A percentile compares a stretch with the other conserved stretches of the same genome.
phyloP scores from a whole-genome alignment of 164 flowering plant genomes.

The Vitis rotundifolia region DNA sequence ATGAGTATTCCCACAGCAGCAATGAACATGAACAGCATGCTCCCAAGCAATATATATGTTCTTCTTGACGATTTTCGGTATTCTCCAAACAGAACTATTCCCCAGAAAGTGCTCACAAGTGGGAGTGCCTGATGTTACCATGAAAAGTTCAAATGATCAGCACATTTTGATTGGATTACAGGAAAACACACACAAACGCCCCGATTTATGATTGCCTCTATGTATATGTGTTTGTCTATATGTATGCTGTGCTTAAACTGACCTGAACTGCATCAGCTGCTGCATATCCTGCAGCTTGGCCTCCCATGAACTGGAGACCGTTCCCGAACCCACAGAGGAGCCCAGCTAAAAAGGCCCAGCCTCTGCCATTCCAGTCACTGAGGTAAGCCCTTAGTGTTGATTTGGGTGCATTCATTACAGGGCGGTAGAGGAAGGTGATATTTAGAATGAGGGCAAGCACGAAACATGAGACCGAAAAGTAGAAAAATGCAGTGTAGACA shows the following conservation, averaged over 20 bases:
- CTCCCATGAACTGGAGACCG: constrained; percentile 84
- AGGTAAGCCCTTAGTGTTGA: constrained; percentile 66
- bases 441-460: constrained; percentile 63
- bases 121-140: constrained; percentile 76
- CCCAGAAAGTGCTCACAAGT: constrained; percentile 95
- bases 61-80: constrained; percentile 77
- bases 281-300: constrained; percentile 89
- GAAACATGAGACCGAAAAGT: constrained; percentile 73
- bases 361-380: constrained; percentile 71
- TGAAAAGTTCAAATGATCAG: neutral
- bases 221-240: neutral
- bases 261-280: constrained; percentile 91
- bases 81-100: constrained; percentile 84
- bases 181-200: no score
- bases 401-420: constrained; percentile 54
- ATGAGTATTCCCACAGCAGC: constrained; percentile 82
- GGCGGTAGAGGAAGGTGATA: constrained; percentile 62
- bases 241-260: neutral
- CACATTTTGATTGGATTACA: no score
- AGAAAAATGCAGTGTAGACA: constrained; percentile 84
- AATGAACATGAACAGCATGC: constrained; percentile 82
- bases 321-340: constrained; percentile 83
- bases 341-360: constrained; percentile 83
- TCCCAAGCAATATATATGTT: constrained; percentile 63
- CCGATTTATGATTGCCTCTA: no score